A percentile compares a stretch with the other conserved stretches of the same genome.
phyloP scores from a whole-genome alignment of 441 rosid species.

The Eutrema salsugineum region DNA sequence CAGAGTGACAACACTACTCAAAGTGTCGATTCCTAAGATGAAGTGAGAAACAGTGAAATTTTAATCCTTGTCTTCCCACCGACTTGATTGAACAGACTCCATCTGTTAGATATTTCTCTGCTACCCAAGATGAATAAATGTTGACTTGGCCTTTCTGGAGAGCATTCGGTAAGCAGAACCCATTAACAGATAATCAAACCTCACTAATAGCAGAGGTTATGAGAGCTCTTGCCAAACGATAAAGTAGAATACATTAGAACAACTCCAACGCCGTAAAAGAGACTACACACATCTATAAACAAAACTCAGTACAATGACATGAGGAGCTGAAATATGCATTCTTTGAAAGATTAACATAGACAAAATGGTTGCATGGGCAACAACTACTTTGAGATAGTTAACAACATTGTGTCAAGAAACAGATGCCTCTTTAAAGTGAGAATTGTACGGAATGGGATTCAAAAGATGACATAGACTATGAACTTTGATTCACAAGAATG shows the following conservation, averaged over 20 bases:
- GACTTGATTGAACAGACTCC: background rate
- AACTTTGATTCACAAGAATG: background rate
- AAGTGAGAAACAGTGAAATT: background rate
- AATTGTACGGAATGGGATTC: background rate
- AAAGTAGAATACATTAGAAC: slow-evolving; percentile 14
- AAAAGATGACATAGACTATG: background rate
- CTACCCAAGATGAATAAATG: slow-evolving; percentile 7
- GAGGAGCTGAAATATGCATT: slow-evolving; percentile 6
- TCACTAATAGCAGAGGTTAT: background rate
- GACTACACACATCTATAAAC: slow-evolving; percentile 1
- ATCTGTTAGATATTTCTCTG: background rate
- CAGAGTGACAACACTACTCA: background rate
- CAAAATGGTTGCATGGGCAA: slow-evolving; percentile 2
- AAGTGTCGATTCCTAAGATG: background rate
- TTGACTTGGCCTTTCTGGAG: background rate
- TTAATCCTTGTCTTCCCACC: background rate
- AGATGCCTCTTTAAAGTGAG: background rate
- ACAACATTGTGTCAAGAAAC: background rate
- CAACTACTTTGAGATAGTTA: background rate
- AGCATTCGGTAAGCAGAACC: background rate
- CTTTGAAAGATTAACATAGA: background rate
- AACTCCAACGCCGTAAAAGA: background rate
- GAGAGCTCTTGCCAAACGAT: background rate
- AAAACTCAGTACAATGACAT: slow-evolving; percentile 21
- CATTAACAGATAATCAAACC: background rate